Base-by-base conservation (phyloP, 2,329 filamentous ascomycete species). In the Cucurbitaria berberidis region DNA sequence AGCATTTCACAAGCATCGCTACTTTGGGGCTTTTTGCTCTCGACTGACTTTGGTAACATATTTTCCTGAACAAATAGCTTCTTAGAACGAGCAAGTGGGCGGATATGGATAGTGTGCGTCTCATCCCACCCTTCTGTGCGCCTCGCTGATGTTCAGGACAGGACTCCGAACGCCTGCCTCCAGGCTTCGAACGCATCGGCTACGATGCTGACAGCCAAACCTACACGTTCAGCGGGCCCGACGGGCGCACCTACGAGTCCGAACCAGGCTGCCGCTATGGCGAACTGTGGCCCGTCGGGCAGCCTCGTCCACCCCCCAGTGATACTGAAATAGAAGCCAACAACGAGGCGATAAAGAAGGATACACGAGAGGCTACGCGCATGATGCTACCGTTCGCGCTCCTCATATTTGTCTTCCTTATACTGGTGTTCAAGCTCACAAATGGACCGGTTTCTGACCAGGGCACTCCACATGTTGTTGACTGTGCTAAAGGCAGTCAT, bases 361-460 rank as follows among this genome's bases (percentile, higher is more conserved):
- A 58, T 55, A 59, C 74, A 42, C 45, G 67, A 34, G 71, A 73
- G 27, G 80, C 83, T 5, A 81, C 83, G 78, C 77, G 83, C 26
- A 76, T 78, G n/a, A 73, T 86, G 58, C 75, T 86, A 63, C 85
- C 85, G 64, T 86, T 85, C 70, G 82, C 82, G 48, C 69, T 85
- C 55, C 68, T 86, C 30, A 76, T 84, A 47, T 74, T 82, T 3
- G 62, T 84, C 15, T 81, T 79, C 53, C 68, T 86, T 42, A 63
- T 85, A 29, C 66, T 78, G 16, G 61, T 86, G 38, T 67, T 74
- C 41, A 57, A 59, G 38, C 59, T 67, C 16, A 29, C 70, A 9
- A 51, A 56, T 41, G 36, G 45, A 24, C 36, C 29, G 8, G 46
- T 29, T 6, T 40, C 50, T 54, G 53, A 78, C 39, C 35, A 50